phyloP scores from a whole-genome alignment of 1,284 basidiomycete species.

The Sporisorium iseilematis-ciliati region DNA sequence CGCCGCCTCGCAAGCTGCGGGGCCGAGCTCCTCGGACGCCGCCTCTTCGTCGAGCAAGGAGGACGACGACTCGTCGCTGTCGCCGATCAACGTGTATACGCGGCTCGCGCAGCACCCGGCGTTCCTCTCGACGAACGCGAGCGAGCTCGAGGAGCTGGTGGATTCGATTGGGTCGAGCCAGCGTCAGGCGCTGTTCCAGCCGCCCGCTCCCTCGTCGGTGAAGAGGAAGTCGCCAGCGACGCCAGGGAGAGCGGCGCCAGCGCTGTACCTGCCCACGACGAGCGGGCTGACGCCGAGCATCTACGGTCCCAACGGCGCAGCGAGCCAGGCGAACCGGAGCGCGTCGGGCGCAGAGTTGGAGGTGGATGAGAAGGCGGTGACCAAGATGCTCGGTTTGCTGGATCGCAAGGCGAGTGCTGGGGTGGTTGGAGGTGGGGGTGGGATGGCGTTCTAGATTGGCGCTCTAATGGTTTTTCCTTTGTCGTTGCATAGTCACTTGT shows the following conservation, averaged over 20 bases:
- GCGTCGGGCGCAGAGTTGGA: constrained; percentile 31
- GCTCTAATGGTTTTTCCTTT: constrained; percentile 1
- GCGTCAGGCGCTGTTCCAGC: constrained; percentile 19
- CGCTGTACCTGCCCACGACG: constrained; percentile 22
- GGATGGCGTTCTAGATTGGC: constrained; percentile 31
- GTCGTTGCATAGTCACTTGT: constrained; percentile 11
- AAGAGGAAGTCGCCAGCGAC: constrained; percentile 23
- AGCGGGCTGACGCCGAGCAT: constrained; percentile 41
- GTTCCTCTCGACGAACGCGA: constrained; percentile 57
- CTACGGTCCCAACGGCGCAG: constrained; percentile 35
- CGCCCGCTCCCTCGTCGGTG: too few species aligned
- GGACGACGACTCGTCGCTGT: constrained; percentile 39
- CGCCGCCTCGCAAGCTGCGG: constrained; percentile 24
- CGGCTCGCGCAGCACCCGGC: constrained; percentile 60
- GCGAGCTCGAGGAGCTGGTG: constrained; percentile 61
- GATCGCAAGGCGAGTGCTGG: constrained; percentile 46
- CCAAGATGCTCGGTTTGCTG: constrained; percentile 52
- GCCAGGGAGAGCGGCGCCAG: constrained; percentile 20
- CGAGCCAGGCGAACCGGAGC: too few species aligned
- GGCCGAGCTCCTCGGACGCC: constrained; percentile 33
- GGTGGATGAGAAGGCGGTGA: constrained; percentile 55
- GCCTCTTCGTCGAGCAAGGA: constrained; percentile 27
- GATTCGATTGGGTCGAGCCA: constrained; percentile 49
- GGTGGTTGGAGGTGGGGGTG: constrained; percentile 12
- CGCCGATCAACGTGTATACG: constrained; percentile 61